Evolutionary conservation across 2,329 filamentous ascomycete species (phyloP), one percentile per base, ranked within the genome.

Genomic region (Alternaria ethzedia): DNA sequence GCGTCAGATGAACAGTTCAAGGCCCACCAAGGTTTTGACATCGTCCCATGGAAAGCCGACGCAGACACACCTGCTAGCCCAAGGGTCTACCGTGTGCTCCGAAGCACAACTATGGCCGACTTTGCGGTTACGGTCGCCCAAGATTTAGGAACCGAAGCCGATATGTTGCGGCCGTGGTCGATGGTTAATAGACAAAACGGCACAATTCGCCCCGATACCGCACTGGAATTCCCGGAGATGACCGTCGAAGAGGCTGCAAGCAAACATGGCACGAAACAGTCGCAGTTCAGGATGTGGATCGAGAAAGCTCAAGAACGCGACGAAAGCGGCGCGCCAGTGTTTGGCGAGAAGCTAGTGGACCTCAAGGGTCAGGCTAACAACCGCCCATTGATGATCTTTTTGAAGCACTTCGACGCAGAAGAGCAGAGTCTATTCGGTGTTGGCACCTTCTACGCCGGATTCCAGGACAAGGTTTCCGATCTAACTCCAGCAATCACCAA

Each of bases 121-220:
- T 90, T 98, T 66, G 87, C 90, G 6, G 83, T 84, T 25, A 86
- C 86, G 21, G 86, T 98, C 63, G 94, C 91, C 0, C 81, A 88
- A 43, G 91, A 97, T 60, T 85, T 91, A 54, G 86, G 84, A 0
- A 80, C 91, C 54, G 89, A 94, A 47, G 84, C 90, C 0, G 88
- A 89, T 60, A 87, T 88, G 65, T 82, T 98, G 23, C 89, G 96
- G 21, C 87, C 97, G 17, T 99, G 96, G 96, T 89, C 93, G 58
- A 97, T 99, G 94, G 96, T 99, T 1, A 98, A 97, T 77, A 91
- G 96, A 11, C 96, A 99, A 79, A 99, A 99, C 78, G 97, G 97
- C 81, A 99, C 96, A 0, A 91, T 93, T 41, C 89, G 96, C 17
- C 96, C 96, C 0, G 96, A 99, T 76, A 90, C 93, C 62, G 92